These are phyloP conservation scores for Olyra latifolia DNA, from an alignment of 176 grass and related monocot genomes.

Conservation along the genomic window DNA sequence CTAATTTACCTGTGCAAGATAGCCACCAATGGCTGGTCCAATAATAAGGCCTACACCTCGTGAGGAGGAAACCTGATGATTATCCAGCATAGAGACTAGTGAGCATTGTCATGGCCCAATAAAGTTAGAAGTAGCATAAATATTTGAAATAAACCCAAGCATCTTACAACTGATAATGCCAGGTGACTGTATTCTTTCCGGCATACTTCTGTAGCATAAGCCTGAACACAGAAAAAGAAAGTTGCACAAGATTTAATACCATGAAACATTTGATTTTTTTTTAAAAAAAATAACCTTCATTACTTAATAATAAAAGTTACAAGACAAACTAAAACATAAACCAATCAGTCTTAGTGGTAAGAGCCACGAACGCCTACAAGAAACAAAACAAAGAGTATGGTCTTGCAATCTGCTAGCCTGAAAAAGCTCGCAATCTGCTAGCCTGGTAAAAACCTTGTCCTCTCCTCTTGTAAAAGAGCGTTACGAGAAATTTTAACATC, in stretches of 20 bases:
- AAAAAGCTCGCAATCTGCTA: too few species aligned
- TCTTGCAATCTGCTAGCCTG: too few species aligned
- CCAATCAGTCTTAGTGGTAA: too few species aligned
- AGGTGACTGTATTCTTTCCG: conserved; percentile 58
- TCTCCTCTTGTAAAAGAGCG: too few species aligned
- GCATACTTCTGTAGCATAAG: conserved; percentile 70
- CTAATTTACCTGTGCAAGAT: conserved; percentile 54
- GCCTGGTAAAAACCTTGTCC: too few species aligned
- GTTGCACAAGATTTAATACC: background rate
- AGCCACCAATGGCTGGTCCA: conserved; percentile 74
- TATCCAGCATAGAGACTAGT: background rate
- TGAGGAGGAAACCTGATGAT: conserved; percentile 53
- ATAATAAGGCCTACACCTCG: conserved; percentile 63
- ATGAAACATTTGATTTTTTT: background rate
- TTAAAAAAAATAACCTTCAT: too few species aligned
- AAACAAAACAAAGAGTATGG: too few species aligned
- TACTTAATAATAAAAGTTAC: too few species aligned
- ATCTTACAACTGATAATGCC: conserved; percentile 57
- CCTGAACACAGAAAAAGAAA: conserved; percentile 39
- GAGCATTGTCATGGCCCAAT: background rate
- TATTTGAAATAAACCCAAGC: background rate
- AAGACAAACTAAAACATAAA: too few species aligned
- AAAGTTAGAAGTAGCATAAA: conserved; percentile 23
- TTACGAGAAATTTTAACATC: too few species aligned
- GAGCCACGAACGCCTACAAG: too few species aligned